These are phyloP conservation scores for Aspergillus versicolor DNA, from an alignment of 2,329 filamentous ascomycete species.

Conservation along the genomic window DNA sequence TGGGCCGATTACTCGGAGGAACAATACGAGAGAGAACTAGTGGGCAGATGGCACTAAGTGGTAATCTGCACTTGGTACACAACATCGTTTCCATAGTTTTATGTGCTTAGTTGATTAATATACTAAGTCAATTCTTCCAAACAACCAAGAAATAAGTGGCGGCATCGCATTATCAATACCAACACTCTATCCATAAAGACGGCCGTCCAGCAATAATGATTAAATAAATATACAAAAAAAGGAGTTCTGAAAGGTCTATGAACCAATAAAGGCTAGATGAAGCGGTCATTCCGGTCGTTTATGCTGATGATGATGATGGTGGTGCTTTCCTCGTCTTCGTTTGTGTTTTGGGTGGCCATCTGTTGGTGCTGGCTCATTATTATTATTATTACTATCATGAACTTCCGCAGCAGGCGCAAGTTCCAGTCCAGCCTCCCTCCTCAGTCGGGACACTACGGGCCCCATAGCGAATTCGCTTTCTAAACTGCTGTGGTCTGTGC, in stretches of 20 bases:
- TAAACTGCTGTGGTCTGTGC: slow-evolving; percentile 63
- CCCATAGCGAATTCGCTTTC: slow-evolving; percentile 70
- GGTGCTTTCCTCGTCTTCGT: slow-evolving; percentile 16
- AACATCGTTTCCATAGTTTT: no score
- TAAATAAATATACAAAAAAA: slow-evolving; percentile 1
- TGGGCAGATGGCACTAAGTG: slow-evolving; percentile 6
- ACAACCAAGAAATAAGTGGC: no score
- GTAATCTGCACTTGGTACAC: no score
- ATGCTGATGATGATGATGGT: slow-evolving; percentile 2
- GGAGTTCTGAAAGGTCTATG: background rate
- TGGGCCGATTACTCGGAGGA: slow-evolving; percentile 15
- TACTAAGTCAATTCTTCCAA: no score
- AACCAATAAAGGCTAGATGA: background rate
- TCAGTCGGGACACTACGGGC: slow-evolving; percentile 58
- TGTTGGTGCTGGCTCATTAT: background rate
- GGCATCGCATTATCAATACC: no score
- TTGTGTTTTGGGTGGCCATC: slow-evolving; percentile 14
- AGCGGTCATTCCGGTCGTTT: background rate
- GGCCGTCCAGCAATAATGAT: background rate
- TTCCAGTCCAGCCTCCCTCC: slow-evolving; percentile 45
- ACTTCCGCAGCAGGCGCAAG: slow-evolving; percentile 5
- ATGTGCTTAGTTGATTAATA: no score
- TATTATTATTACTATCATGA: background rate
- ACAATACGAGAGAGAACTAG: slow-evolving; percentile 8
- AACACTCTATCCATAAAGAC: background rate